A percentile compares a stretch with the other conserved stretches of the same genome.
phyloP scores from a whole-genome alignment of 257 asterid genomes.

The Scutellaria barbata region DNA sequence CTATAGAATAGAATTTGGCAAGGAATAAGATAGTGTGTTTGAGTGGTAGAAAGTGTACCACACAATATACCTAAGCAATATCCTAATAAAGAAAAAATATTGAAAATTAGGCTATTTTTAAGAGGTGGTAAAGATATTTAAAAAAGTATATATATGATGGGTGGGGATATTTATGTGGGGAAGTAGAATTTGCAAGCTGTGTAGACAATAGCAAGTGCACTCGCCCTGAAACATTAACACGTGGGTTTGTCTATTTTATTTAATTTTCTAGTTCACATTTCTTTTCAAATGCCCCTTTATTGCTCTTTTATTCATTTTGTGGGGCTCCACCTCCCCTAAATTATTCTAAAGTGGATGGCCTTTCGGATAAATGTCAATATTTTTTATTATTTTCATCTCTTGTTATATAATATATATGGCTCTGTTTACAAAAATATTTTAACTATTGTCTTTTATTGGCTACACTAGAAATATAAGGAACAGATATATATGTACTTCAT shows the following conservation, averaged over 20 bases:
- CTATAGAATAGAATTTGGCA: too few species aligned
- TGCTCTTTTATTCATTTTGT: background rate
- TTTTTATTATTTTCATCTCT: background rate
- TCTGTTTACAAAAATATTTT: too few species aligned
- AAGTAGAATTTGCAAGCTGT: conserved; percentile 27
- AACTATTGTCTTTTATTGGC: too few species aligned
- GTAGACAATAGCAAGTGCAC: conserved; percentile 25
- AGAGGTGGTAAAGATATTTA: conserved; percentile 37
- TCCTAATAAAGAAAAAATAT: background rate
- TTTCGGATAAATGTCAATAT: conserved; percentile 15
- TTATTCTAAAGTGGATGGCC: conserved; percentile 33
- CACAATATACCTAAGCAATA: conserved; percentile 17
- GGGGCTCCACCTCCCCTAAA: conserved; percentile 31
- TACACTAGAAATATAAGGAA: too few species aligned
- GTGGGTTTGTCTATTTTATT: conserved; percentile 38
- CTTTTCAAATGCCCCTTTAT: conserved; percentile 9
- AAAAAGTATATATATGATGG: background rate
- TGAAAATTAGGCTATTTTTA: conserved; percentile 19
- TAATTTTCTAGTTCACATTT: conserved; percentile 38
- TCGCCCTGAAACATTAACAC: conserved; percentile 12
- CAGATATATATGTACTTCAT: too few species aligned
- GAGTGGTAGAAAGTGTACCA: conserved; percentile 5
- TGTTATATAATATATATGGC: background rate
- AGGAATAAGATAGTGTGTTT: background rate
- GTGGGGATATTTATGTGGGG: conserved; percentile 35